These are phyloP conservation scores for Tylopilus felleus DNA, from an alignment of 768 basidiomycete species.

Conservation along the genomic window DNA sequence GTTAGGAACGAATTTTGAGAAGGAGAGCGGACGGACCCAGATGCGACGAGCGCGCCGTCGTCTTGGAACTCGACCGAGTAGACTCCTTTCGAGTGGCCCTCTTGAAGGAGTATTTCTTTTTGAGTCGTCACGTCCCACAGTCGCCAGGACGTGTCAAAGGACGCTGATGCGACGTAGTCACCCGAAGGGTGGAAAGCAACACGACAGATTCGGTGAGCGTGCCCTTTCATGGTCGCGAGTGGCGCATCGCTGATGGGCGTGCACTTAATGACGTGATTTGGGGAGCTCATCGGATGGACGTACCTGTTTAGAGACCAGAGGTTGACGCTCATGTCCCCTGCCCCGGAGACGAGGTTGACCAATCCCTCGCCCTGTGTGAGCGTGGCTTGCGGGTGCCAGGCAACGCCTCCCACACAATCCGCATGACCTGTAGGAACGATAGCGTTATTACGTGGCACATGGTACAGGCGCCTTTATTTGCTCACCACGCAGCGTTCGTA, in stretches of 20 bases:
- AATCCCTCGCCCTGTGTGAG: conserved; percentile 56
- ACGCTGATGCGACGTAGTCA: conserved; percentile 88
- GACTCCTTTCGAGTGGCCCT: conserved; percentile 97
- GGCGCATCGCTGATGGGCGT: conserved; percentile 65
- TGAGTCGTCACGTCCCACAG: conserved; percentile 88
- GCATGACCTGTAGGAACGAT: conserved; percentile 58
- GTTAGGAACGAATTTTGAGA: neutral
- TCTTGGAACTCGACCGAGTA: conserved; percentile 95
- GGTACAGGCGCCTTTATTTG: neutral
- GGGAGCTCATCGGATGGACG: conserved; percentile 12
- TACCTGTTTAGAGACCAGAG: conserved; percentile 89
- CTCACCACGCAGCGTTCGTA: conserved; percentile 71
- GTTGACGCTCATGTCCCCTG: conserved; percentile 80
- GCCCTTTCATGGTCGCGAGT: conserved; percentile 82
- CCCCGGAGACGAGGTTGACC: conserved; percentile 89
- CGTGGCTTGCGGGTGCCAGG: conserved; percentile 96
- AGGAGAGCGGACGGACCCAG: conserved; percentile 59
- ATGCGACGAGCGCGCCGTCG: conserved; percentile 89
- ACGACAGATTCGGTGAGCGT: conserved; percentile 86
- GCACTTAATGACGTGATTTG: conserved; percentile 3
- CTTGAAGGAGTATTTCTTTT: conserved; percentile 84
- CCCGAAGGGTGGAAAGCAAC: conserved; percentile 98
- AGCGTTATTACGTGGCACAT: conserved; percentile 4
- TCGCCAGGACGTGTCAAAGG: conserved; percentile 97
- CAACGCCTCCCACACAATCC: conserved; percentile 91